Conservation (phyloP, 2,329 filamentous ascomycete species). For the Trichophaea hybrida region DNA sequence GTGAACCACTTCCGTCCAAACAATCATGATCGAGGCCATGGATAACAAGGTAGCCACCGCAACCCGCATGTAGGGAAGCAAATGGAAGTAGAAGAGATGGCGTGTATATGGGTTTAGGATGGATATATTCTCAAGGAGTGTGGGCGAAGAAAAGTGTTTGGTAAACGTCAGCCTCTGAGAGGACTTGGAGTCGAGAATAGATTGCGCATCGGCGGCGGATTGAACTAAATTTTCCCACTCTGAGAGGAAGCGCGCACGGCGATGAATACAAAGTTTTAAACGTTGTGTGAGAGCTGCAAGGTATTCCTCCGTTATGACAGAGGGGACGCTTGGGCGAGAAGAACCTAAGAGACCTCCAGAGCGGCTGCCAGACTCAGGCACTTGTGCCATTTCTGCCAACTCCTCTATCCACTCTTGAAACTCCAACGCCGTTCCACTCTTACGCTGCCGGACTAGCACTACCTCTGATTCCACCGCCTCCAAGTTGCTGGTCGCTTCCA, state of each 20-base stretch:
- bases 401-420: slow-evolving; percentile 96
- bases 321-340: slow-evolving; percentile 32
- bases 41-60: slow-evolving; percentile 52
- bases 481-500: slow-evolving; percentile 64
- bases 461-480: slow-evolving; percentile 74
- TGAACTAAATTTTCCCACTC: slow-evolving; percentile 73
- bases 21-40: slow-evolving; percentile 62
- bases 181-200: slow-evolving; percentile 66
- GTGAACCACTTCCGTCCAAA: slow-evolving; percentile 91
- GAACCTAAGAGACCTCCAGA: background rate
- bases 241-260: slow-evolving; percentile 64
- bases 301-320: slow-evolving; percentile 80
- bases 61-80: slow-evolving; percentile 55
- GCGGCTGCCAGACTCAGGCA: slow-evolving; percentile 29
- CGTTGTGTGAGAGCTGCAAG: slow-evolving; percentile 77
- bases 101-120: slow-evolving; percentile 68
- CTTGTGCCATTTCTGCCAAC: slow-evolving; percentile 58
- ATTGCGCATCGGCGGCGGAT: slow-evolving; percentile 59
- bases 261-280: slow-evolving; percentile 66
- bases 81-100: slow-evolving; percentile 59
- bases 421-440: slow-evolving; percentile 58
- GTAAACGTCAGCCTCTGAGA: slow-evolving; percentile 66
- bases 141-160: slow-evolving; percentile 41
- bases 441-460: slow-evolving; percentile 61
- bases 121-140: slow-evolving; percentile 41